Percentiles rank a stretch among this genome's conserved stretches.
Conservation (phyloP, 2,329 filamentous ascomycete species). For the Cercospora sp. region DNA sequence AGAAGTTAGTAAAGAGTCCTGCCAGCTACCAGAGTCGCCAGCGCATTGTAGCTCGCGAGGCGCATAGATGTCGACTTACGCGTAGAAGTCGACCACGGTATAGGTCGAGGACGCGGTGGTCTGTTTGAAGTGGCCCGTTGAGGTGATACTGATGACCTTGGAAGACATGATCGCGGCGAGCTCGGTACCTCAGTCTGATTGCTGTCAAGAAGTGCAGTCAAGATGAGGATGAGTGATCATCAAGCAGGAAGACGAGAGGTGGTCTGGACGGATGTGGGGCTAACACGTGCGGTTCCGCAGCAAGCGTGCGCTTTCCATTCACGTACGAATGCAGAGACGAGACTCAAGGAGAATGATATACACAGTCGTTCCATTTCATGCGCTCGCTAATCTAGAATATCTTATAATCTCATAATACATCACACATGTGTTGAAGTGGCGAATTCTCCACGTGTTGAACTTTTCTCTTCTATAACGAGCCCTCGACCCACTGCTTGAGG, state of each 20-base stretch:
- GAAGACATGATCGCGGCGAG: conserved; percentile 25
- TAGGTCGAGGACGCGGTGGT: conserved; percentile 37
- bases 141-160: conserved; percentile 36
- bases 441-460: background rate
- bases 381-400: background rate
- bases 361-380: background rate
- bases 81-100: conserved; percentile 40
- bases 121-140: conserved; percentile 35
- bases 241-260: background rate
- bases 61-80: conserved; percentile 9
- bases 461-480: background rate
- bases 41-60: background rate
- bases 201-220: background rate
- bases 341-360: background rate
- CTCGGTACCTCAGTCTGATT: too few relatives aligned
- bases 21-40: background rate
- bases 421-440: background rate
- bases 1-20: background rate
- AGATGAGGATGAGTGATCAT: background rate
- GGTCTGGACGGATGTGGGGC: conserved; percentile 2
- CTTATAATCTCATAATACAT: conserved; percentile 2
- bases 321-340: background rate
- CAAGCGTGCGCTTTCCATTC: background rate
- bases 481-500: conserved; percentile 35
- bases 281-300: background rate